Percentiles rank a stretch among this genome's conserved stretches.
These are phyloP conservation scores for Apiospora phragmitis DNA, from an alignment of 2,329 filamentous ascomycete species.

Conservation along the genomic window DNA sequence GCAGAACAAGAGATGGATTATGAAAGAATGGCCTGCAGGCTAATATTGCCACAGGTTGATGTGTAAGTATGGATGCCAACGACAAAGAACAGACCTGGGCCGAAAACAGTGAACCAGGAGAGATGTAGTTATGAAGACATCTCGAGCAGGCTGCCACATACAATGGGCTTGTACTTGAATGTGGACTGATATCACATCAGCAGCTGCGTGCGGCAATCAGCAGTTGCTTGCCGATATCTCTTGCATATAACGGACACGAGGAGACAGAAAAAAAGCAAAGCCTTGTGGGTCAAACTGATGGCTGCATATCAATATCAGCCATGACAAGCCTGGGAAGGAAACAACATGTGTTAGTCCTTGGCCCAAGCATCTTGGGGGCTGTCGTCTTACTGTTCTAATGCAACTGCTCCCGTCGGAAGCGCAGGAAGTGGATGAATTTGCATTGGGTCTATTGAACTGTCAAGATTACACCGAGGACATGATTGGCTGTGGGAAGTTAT, in stretches of 20 bases:
- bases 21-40: not conserved
- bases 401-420: not conserved
- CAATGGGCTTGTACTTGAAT: not conserved
- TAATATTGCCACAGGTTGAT: not conserved
- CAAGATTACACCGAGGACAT: not conserved
- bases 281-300: not conserved
- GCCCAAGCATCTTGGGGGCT: not conserved
- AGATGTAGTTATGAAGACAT: not conserved
- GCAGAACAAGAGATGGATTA: not conserved
- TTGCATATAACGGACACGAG: not conserved
- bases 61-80: not conserved
- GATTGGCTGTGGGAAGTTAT: not conserved
- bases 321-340: not conserved
- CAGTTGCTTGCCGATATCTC: not conserved
- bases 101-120: not conserved
- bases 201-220: not conserved
- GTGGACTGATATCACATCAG: conserved; percentile 3
- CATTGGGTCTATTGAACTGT: not conserved
- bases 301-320: not conserved
- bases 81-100: not conserved
- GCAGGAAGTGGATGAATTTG: not conserved
- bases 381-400: not conserved
- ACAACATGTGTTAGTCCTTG: not conserved
- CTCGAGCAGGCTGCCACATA: not conserved
- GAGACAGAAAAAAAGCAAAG: not conserved